These are phyloP conservation scores for Powellomyces hirtus DNA, from an alignment of 192 early-diverging fungal genomes.

Conservation along the genomic window DNA sequence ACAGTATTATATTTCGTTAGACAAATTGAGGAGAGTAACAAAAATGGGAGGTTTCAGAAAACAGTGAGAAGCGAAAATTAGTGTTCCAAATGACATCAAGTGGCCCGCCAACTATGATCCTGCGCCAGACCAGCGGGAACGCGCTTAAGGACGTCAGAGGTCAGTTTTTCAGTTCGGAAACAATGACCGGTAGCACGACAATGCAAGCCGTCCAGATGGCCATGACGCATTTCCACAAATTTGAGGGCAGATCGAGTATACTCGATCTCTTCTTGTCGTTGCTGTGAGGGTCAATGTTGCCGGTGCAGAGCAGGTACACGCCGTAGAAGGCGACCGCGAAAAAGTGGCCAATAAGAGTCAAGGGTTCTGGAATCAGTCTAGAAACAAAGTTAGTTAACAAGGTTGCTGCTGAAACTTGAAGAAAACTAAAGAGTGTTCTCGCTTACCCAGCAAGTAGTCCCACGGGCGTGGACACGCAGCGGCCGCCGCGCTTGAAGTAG, in stretches of 20 bases:
- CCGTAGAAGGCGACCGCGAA: slow-evolving; percentile 79
- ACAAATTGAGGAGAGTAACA: too few species aligned
- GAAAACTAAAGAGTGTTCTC: not conserved
- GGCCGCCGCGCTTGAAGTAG: slow-evolving; percentile 83
- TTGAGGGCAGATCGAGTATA: slow-evolving; percentile 22
- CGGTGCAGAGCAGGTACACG: slow-evolving; percentile 30
- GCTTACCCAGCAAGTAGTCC: slow-evolving; percentile 69
- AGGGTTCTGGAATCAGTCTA: slow-evolving; percentile 66
- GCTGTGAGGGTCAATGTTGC: not conserved
- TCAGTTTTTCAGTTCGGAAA: slow-evolving; percentile 21
- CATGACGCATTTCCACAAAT: slow-evolving; percentile 26
- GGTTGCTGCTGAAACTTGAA: not conserved
- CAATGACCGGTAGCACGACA: slow-evolving; percentile 42
- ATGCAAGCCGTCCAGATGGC: slow-evolving; percentile 38
- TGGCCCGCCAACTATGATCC: too few species aligned
- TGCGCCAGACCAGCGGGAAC: too few species aligned
- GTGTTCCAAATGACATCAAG: not conserved
- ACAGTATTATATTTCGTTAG: too few species aligned
- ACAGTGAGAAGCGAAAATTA: too few species aligned
- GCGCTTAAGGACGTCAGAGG: too few species aligned
- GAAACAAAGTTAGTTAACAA: not conserved
- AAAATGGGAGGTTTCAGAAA: too few species aligned
- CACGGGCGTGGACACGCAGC: slow-evolving; percentile 76
- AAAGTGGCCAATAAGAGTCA: slow-evolving; percentile 83
- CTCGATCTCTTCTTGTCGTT: not conserved